A percentile compares a stretch with the other conserved stretches of the same genome.
phyloP scores from a whole-genome alignment of 495 filamentous ascomycete species.

The Penicillium goetzii region DNA sequence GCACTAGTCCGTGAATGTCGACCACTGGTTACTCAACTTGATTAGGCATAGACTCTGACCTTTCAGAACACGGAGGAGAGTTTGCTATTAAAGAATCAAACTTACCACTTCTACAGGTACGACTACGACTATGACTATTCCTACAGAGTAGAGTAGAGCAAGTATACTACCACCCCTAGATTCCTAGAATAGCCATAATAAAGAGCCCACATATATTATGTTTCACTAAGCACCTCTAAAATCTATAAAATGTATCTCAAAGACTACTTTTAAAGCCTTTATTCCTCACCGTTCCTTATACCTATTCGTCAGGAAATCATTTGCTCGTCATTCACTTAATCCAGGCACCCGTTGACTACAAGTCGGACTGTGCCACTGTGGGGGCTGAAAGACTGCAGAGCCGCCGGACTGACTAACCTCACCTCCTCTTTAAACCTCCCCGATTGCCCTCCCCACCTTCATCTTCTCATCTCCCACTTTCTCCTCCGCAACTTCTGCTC shows the following conservation, averaged over 20 bases:
- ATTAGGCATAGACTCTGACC: neutral
- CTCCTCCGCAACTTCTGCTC: neutral
- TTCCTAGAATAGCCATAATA: neutral
- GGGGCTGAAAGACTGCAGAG: slow-evolving; percentile 8
- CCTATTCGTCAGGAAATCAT: neutral
- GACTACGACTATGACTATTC: neutral
- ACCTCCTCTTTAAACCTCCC: neutral
- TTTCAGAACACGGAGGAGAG: neutral
- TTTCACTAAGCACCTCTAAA: neutral
- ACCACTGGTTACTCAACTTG: neutral
- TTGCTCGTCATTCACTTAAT: neutral
- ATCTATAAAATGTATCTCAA: neutral
- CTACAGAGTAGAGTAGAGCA: neutral
- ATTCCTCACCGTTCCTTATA: neutral
- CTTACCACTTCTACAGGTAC: neutral
- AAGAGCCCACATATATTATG: neutral
- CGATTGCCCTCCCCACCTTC: neutral
- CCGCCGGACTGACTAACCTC: slow-evolving; percentile 4
- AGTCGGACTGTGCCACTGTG: neutral
- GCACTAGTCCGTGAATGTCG: neutral
- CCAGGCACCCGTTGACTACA: neutral
- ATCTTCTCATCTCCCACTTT: neutral
- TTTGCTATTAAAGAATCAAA: neutral
- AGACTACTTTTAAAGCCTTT: neutral
- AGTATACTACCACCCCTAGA: neutral